These are phyloP conservation scores for Ogataea zsoltii DNA, from an alignment of 805 yeast genomes.

Conservation along the genomic window DNA sequence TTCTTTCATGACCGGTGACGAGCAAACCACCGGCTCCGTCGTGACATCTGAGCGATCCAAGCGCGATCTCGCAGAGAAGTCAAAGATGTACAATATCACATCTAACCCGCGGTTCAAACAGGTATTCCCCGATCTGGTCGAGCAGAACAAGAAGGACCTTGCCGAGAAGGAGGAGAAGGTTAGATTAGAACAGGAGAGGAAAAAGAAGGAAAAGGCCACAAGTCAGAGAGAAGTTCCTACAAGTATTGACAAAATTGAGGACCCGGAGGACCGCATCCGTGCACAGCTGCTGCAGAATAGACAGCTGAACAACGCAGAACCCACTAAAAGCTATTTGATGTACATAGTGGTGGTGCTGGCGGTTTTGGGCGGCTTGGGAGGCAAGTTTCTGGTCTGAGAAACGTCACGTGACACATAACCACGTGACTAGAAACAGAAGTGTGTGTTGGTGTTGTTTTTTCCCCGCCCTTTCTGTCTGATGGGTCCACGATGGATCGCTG, in stretches of 20 bases:
- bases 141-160: slow-evolving; percentile 40
- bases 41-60: slow-evolving; percentile 60
- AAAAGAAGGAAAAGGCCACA: slow-evolving; percentile 3
- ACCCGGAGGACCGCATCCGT: slow-evolving; percentile 72
- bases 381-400: slow-evolving; percentile 7
- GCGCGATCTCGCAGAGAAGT: slow-evolving; percentile 55
- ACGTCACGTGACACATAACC: no score
- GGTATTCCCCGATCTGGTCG: slow-evolving; percentile 71
- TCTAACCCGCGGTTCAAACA: slow-evolving; percentile 55
- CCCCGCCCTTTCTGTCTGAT: no score
- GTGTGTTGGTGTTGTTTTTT: no score
- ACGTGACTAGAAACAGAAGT: no score
- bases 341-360: slow-evolving; percentile 18
- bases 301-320: slow-evolving; percentile 7
- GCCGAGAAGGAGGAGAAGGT: slow-evolving; percentile 13
- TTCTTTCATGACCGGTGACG: slow-evolving; percentile 90
- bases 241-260: slow-evolving; percentile 43
- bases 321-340: slow-evolving; percentile 13
- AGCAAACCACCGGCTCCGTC: slow-evolving; percentile 81
- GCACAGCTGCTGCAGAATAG: slow-evolving; percentile 29
- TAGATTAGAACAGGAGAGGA: slow-evolving; percentile 15
- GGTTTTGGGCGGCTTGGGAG: slow-evolving; percentile 17
- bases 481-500: no score
- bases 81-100: slow-evolving; percentile 58
- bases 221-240: slow-evolving; percentile 27